phyloP scores from a whole-genome alignment of 2,329 filamentous ascomycete genomes.

The Bertia moriformis region DNA sequence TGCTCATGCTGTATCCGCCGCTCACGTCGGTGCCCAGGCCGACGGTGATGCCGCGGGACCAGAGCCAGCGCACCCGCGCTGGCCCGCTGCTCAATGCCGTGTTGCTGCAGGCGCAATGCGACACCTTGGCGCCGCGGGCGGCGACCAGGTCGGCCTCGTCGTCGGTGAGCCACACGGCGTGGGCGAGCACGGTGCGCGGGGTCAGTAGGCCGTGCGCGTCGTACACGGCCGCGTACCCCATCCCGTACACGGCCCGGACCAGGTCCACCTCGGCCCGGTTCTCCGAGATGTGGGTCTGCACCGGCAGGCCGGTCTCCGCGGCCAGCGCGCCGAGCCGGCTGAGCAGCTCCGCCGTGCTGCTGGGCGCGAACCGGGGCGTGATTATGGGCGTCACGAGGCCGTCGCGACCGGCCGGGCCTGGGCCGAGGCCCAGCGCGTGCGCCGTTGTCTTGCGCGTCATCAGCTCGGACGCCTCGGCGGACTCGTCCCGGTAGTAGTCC shows the following conservation, averaged over 20 bases:
- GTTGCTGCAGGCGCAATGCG: constrained; percentile 82
- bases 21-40: constrained; percentile 84
- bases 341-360: constrained; percentile 47
- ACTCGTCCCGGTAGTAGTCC: constrained; percentile 65
- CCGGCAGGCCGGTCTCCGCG: constrained; percentile 42
- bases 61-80: constrained; percentile 59
- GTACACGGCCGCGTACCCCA: constrained; percentile 66
- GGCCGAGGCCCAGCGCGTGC: no score
- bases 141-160: constrained; percentile 54
- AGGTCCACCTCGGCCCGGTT: constrained; percentile 61
- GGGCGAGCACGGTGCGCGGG: constrained; percentile 65
- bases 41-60: constrained; percentile 62
- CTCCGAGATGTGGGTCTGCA: constrained; percentile 85
- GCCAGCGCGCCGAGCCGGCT: constrained; percentile 49
- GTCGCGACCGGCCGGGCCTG: no score
- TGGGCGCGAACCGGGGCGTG: constrained; percentile 57
- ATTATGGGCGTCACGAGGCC: constrained; percentile 68
- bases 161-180: constrained; percentile 62
- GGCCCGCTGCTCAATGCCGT: constrained; percentile 66
- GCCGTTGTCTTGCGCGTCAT: constrained; percentile 44
- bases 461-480: constrained; percentile 36
- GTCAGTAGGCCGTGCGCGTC: constrained; percentile 58
- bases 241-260: constrained; percentile 51
- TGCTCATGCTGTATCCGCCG: constrained; percentile 69
- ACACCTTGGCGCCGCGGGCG: constrained; percentile 46